phyloP scores from a whole-genome alignment of 768 basidiomycete genomes.

The Auriscalpium microsporum region DNA sequence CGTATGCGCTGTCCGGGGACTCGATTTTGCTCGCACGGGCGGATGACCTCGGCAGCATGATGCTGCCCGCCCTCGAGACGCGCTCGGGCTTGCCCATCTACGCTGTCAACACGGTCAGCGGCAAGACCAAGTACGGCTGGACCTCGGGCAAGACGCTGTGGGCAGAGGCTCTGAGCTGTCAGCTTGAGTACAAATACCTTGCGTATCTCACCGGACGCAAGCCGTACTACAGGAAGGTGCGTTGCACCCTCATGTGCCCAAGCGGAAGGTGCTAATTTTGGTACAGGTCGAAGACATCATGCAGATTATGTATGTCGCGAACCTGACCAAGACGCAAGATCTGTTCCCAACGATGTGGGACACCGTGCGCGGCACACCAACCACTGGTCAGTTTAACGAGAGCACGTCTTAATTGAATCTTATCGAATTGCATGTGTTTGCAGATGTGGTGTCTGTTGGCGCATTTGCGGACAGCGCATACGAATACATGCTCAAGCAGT shows the following conservation, averaged over 20 bases:
- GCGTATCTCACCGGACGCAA: conserved; percentile 71
- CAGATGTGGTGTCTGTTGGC: conserved; percentile 44
- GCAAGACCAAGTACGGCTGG: conserved; percentile 18
- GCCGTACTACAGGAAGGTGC: conserved; percentile 48
- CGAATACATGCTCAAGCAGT: conserved; percentile 73
- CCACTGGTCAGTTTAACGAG: conserved; percentile 31
- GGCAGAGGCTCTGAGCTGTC: conserved; percentile 76
- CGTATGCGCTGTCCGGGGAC: conserved; percentile 68
- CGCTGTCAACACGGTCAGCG: conserved; percentile 51
- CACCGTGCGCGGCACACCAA: conserved; percentile 33
- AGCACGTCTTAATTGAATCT: background rate
- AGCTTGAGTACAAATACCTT: conserved; percentile 84
- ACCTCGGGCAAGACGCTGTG: conserved; percentile 30
- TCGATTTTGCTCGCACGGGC: conserved; percentile 56
- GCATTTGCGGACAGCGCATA: conserved; percentile 66
- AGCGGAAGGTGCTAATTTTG: background rate
- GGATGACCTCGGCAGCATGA: conserved; percentile 64
- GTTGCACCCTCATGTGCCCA: conserved; percentile 6
- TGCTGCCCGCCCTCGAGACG: conserved; percentile 68
- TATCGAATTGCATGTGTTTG: background rate
- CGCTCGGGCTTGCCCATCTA: conserved; percentile 63
- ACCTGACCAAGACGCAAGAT: conserved; percentile 34
- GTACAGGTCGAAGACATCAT: conserved; percentile 44
- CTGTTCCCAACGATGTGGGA: conserved; percentile 57
- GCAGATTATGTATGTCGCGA: conserved; percentile 37